Evolutionary conservation across 768 basidiomycete species (phyloP), one percentile per base, ranked within the genome.

Genomic region (Chalciporus pseudorubinellus): DNA sequence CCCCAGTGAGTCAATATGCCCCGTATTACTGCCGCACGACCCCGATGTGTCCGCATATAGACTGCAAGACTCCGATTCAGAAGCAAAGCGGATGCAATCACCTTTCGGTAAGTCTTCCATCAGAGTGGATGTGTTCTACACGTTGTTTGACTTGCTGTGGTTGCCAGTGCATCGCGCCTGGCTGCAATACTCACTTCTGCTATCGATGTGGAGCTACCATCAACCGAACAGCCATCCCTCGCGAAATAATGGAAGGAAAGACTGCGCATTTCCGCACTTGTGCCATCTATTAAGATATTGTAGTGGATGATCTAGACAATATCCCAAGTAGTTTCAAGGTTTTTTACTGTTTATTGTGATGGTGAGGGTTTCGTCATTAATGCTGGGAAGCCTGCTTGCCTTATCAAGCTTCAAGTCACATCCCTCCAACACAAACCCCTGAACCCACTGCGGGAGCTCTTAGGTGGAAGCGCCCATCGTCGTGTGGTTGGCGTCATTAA

Each of bases 181-280:
- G 75, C 6, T 84, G 82, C 51, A 81, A 82, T 54, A 76, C 76
- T 51, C 80, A 81, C 46, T 82, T 81, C 53, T 82, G 80, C 48
- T 81, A 82, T 50, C 43, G 59, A 8, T 81, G 81, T 52, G 80
- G 80, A 13, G 57, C 59, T 12, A 60, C 67, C 19, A 82, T 83
- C 45, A 73, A 77, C 44, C 60, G 59, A 33, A 73, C 76, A 4
- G 74, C 69, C 1, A 44, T 71, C 14, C 59, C 59, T 6, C 43
- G 38, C 12, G 75, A 73, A 26, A 67, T 76, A 43, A 50, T 52
- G 12, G 44, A 58, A 1, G 74, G 67, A 5, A 63, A 70, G 11
- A 48, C 61, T 0, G 58, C 41, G 2, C 76, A 77, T 53, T 77
- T 66, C 56, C 58, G 54, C 7, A 48, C 9, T 63, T 76, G 57